A percentile compares a stretch with the other conserved stretches of the same genome.
These are phyloP conservation scores for Penicillium malachiteum DNA, from an alignment of 495 filamentous ascomycete genomes.

Conservation along the genomic window DNA sequence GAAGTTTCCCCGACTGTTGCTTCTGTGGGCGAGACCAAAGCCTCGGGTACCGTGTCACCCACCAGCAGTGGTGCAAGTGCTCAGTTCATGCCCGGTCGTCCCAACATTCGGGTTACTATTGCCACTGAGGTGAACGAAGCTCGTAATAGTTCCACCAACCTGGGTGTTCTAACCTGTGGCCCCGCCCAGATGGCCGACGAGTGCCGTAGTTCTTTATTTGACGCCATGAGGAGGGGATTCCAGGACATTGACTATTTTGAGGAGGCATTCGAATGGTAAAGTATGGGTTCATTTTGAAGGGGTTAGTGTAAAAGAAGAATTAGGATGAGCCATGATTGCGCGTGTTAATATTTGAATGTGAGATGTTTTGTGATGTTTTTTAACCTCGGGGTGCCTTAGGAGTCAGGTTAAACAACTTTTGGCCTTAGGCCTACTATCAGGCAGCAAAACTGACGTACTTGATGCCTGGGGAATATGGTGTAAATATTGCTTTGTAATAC, in stretches of 20 bases:
- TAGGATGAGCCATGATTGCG: no score
- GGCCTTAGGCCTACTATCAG: not conserved
- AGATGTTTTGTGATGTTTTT: no score
- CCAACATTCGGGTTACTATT: not conserved
- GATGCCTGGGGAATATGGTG: constrained; percentile 3
- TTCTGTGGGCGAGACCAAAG: not conserved
- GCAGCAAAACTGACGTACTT: not conserved
- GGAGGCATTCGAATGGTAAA: constrained; percentile 2
- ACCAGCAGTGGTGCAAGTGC: not conserved
- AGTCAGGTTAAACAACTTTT: no score
- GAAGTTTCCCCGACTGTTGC: not conserved
- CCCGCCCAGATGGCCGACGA: constrained; percentile 42
- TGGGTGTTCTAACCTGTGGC: constrained; percentile 43
- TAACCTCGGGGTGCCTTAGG: no score
- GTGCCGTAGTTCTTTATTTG: constrained; percentile 26
- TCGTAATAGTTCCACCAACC: constrained; percentile 5
- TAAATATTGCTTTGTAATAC: constrained; percentile 20
- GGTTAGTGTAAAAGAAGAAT: no score
- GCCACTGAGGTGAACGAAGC: not conserved
- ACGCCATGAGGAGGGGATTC: constrained; percentile 19
- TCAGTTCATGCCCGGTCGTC: not conserved
- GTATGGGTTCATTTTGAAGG: no score
- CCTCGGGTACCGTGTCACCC: not conserved
- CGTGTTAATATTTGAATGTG: no score
- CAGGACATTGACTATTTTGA: constrained; percentile 5